These are phyloP conservation scores for Collybiopsis confluens DNA, from an alignment of 768 basidiomycete genomes.

Conservation along the genomic window DNA sequence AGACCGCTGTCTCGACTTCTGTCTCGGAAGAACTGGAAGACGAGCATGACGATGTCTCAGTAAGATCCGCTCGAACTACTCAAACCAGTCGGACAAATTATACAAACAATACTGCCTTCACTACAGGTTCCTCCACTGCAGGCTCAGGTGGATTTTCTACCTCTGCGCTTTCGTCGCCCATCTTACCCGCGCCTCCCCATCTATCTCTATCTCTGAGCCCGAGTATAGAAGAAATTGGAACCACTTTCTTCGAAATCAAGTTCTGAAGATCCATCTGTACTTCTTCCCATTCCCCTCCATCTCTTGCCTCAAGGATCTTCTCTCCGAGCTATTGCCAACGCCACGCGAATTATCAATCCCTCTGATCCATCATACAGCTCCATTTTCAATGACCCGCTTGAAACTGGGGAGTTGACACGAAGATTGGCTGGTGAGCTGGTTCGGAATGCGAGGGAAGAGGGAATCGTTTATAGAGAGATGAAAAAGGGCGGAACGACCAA, in stretches of 20 bases:
- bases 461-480: constrained; percentile 37
- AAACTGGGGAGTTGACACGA: constrained; percentile 57
- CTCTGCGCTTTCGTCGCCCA: neutral
- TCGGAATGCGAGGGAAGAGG: constrained; percentile 61
- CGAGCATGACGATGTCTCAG: neutral
- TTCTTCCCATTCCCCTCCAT: too few species aligned
- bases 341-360: constrained; percentile 79
- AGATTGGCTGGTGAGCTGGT: constrained; percentile 66
- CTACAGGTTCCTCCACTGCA: neutral
- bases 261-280: too few species aligned
- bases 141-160: neutral
- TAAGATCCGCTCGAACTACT: neutral
- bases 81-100: neutral
- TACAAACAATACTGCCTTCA: neutral
- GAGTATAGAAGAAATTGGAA: neutral
- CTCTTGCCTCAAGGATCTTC: constrained; percentile 57
- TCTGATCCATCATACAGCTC: constrained; percentile 56
- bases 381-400: constrained; percentile 64
- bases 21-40: neutral
- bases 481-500: neutral
- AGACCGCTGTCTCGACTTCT: constrained; percentile 1
- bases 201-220: neutral
- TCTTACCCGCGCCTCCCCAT: constrained; percentile 1
- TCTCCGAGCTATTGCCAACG: constrained; percentile 73
- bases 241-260: neutral